phyloP scores from a whole-genome alignment of 2,329 filamentous ascomycete genomes.

The Elsinoe fawcettii region DNA sequence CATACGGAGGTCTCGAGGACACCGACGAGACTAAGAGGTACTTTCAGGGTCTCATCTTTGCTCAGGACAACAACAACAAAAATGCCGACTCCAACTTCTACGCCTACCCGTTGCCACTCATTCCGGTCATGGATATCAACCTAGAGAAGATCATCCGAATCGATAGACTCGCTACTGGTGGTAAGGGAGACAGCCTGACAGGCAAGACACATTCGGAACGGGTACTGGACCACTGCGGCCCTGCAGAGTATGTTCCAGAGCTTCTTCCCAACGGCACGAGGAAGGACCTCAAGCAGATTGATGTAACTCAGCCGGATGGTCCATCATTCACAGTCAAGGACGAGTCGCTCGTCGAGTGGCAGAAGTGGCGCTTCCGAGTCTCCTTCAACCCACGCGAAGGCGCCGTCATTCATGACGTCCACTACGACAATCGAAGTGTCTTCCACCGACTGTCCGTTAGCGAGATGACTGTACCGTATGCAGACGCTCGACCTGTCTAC shows the following conservation, averaged over 20 bases:
- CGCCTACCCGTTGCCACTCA: conserved; percentile 27
- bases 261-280: conserved; percentile 32
- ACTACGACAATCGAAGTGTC: conserved; percentile 57
- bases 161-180: conserved; percentile 27
- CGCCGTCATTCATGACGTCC: conserved; percentile 60
- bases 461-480: conserved; percentile 50
- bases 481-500: conserved; percentile 50
- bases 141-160: conserved; percentile 26
- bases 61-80: conserved; percentile 30
- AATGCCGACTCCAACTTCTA: conserved; percentile 36
- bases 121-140: conserved; percentile 26
- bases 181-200: conserved; percentile 26
- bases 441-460: conserved; percentile 60
- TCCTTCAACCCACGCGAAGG: conserved; percentile 65
- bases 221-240: conserved; percentile 42
- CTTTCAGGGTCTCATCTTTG: conserved; percentile 28
- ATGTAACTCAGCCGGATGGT: conserved; percentile 63
- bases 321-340: conserved; percentile 54
- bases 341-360: conserved; percentile 39
- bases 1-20: conserved; percentile 25
- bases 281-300: conserved; percentile 55
- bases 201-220: conserved; percentile 33
- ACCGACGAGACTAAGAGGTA: conserved; percentile 25
- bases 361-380: conserved; percentile 54
- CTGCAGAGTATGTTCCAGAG: conserved; percentile 43